phyloP scores from a whole-genome alignment of 805 yeast genomes.

The Cephaloascus fragrans region DNA sequence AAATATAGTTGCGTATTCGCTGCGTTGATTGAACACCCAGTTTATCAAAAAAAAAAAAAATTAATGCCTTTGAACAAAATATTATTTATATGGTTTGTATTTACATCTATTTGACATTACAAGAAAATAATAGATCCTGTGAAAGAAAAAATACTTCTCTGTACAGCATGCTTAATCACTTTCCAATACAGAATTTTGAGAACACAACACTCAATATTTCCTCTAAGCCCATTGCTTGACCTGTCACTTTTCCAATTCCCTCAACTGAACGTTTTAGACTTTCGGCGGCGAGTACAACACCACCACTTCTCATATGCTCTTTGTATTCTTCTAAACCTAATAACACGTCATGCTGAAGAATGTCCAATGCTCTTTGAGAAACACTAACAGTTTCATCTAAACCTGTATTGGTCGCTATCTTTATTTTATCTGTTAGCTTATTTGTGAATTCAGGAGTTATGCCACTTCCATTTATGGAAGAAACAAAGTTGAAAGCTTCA shows the following conservation, averaged over 20 bases:
- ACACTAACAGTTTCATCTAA: slow-evolving; percentile 58
- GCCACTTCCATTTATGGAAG: slow-evolving; percentile 56
- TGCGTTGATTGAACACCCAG: no score
- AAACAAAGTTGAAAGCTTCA: slow-evolving; percentile 24
- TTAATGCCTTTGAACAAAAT: no score
- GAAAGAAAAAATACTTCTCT: no score
- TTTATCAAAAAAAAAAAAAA: no score
- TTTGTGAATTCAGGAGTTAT: slow-evolving; percentile 17
- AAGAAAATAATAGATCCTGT: no score
- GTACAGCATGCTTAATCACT: no score
- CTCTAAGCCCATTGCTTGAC: slow-evolving; percentile 79
- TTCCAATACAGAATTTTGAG: slow-evolving; percentile 90
- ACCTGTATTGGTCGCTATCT: slow-evolving; percentile 36
- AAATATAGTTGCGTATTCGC: no score
- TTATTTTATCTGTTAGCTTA: slow-evolving; percentile 34
- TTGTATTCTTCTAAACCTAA: slow-evolving; percentile 63
- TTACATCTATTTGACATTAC: no score
- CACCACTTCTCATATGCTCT: slow-evolving; percentile 39
- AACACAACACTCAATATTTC: slow-evolving; percentile 88
- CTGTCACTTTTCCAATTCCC: slow-evolving; percentile 90
- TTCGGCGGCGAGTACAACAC: slow-evolving; percentile 75
- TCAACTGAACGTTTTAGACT: slow-evolving; percentile 63
- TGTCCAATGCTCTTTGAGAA: slow-evolving; percentile 68
- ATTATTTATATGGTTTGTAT: no score
- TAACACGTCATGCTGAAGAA: slow-evolving; percentile 66